Percentiles rank a stretch among this genome's conserved stretches.
Conservation (phyloP, 2,329 filamentous ascomycete species). For the Fusarium sp. region DNA sequence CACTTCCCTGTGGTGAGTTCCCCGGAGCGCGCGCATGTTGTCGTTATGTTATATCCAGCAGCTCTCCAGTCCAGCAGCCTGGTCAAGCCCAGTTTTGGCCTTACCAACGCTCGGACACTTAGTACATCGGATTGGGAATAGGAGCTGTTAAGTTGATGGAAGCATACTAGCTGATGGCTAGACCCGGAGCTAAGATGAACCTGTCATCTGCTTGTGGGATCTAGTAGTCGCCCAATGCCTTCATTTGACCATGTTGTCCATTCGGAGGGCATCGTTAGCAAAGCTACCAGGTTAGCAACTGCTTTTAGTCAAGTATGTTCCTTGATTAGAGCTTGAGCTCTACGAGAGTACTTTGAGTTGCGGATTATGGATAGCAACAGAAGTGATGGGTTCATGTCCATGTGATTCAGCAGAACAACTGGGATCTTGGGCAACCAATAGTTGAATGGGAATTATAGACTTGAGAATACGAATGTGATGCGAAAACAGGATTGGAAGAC, state of each 20-base stretch:
- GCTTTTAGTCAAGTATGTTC: rapidly evolving
- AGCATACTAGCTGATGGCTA: neutral
- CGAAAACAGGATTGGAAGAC: rapidly evolving
- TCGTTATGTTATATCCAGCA: neutral
- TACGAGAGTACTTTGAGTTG: too few species aligned
- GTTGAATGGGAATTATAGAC: neutral
- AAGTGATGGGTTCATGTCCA: neutral
- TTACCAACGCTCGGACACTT: neutral
- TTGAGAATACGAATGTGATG: rapidly evolving
- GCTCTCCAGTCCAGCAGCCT: neutral
- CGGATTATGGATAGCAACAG: neutral
- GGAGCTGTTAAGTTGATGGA: neutral
- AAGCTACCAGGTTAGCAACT: rapidly evolving
- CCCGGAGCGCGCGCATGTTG: neutral
- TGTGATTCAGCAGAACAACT: neutral
- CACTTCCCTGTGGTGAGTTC: rapidly evolving
- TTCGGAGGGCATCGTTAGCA: rapidly evolving
- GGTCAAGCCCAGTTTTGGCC: neutral
- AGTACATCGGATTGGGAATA: neutral
- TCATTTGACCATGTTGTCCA: neutral
- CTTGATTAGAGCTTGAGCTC: neutral
- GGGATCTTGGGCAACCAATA: neutral
- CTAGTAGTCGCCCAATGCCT: neutral
- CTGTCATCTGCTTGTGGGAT: too few species aligned
- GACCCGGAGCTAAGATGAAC: neutral